These are phyloP conservation scores for Teunomyces tritomae DNA, from an alignment of 805 yeast genomes.

Conservation along the genomic window DNA sequence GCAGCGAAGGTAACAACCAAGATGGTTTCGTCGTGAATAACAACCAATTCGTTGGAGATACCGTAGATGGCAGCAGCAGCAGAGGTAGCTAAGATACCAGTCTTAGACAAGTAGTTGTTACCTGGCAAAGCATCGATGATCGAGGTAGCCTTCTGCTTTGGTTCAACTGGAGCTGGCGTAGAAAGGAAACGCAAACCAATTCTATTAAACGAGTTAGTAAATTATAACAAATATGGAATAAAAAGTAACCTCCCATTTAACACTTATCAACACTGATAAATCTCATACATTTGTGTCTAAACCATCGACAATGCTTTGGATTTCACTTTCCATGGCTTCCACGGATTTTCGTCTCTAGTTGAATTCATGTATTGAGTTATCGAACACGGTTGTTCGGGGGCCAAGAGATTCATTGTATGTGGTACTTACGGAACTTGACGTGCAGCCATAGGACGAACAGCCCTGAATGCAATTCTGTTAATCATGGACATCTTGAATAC, in stretches of 20 bases:
- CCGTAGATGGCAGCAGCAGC: conserved; percentile 95
- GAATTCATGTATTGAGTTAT: neutral
- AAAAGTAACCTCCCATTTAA: too few species aligned
- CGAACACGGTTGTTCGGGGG: neutral
- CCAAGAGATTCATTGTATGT: too few species aligned
- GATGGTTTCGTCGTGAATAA: conserved; percentile 91
- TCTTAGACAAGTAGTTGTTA: conserved; percentile 80
- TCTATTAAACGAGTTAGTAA: conserved; percentile 38
- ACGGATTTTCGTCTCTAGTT: too few species aligned
- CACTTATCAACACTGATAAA: too few species aligned
- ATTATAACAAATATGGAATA: too few species aligned
- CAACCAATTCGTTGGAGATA: conserved; percentile 87
- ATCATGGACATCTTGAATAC: conserved; percentile 36
- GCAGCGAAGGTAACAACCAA: conserved; percentile 77
- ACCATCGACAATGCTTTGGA: too few species aligned
- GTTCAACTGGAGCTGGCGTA: conserved; percentile 67
- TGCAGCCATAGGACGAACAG: conserved; percentile 41
- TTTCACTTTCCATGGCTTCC: too few species aligned
- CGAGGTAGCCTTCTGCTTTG: conserved; percentile 86
- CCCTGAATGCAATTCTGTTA: conserved; percentile 44
- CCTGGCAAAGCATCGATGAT: conserved; percentile 94
- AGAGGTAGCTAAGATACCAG: conserved; percentile 92
- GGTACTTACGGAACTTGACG: conserved; percentile 45
- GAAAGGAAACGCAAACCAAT: conserved; percentile 66
- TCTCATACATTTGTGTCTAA: neutral